Evolutionary conservation across 169 alveolate species (phyloP).

Genomic region (Miamiensis avidus): DNA sequence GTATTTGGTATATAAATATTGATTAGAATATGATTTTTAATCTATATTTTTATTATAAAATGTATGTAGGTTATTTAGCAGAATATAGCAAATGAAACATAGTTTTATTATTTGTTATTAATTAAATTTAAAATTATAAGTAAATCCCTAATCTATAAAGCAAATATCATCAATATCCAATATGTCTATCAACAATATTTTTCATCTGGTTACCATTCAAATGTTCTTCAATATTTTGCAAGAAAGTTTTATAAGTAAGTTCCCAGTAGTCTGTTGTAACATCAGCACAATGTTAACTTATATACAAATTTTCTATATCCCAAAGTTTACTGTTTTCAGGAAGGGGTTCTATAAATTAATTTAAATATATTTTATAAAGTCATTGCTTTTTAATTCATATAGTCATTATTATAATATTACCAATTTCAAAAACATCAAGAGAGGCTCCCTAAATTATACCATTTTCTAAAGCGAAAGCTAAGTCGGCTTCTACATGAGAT

Average conservation of each 20-base stretch:
- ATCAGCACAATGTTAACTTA: background rate
- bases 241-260: background rate
- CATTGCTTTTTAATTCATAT: too few species aligned
- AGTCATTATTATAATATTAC: background rate
- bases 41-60: too few species aligned
- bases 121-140: too few species aligned
- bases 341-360: background rate
- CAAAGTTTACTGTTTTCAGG: background rate
- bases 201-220: background rate
- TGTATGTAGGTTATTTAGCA: too few species aligned
- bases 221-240: background rate
- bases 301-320: background rate
- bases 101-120: too few species aligned
- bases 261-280: background rate
- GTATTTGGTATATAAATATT: too few species aligned
- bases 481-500: background rate
- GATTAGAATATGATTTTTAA: too few species aligned
- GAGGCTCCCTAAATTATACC: background rate
- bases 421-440: background rate
- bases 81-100: too few species aligned
- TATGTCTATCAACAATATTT: background rate
- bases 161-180: background rate
- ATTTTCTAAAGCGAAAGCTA: background rate
- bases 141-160: too few species aligned
- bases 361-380: too few species aligned